Evolutionary conservation across 202 grass and related monocot species (phyloP), one percentile per base, ranked within the genome.

Genomic region (Setaria viridis): DNA sequence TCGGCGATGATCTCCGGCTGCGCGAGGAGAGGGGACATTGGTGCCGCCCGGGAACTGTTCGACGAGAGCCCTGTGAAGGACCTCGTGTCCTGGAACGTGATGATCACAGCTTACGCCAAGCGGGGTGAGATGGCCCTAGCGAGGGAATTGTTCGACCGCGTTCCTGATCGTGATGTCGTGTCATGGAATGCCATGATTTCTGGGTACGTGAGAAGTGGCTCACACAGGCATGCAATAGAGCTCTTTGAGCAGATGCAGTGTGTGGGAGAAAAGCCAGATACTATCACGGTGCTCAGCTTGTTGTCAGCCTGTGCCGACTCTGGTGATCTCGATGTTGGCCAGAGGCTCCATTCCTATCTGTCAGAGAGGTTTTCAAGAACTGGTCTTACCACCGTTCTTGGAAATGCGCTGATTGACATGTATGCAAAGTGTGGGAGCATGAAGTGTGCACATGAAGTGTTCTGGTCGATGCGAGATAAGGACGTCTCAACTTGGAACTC

Each of bases 401-500:
- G 87, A 19, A 98, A 98, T 74, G 93, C 95, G 0, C 68, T 98
- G 69, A 89, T 98, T 4, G 88, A 94, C 74, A 92, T 98, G 93
- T 95, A 95, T 76, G 85, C 95, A 43, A 95, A 98, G 70, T 95
- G 93, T 29, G 93, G 95, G 47, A 92, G 86, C 71, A 92, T 94
- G 86, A 83, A 82, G 79, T 83, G 80, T 70, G 91, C 91, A 74
- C 70, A 84, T 47, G 81, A 93, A 70, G 89, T 94, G 64, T 95
- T 98, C 63, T 34, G 70, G 74, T 82, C 67, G 4, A 94, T 98
- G 89, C 86, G 70, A 82, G 85, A 98, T 72, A 93, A 90, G 83
- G 79, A 94, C 63, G 85, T 98, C 53, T 94, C 93, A n/a, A 95
- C 88, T 68, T 98, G 91, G 91, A 98, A 98, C 67, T 98, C 93